These are phyloP conservation scores for Pseudogymnoascus sp. DNA, from an alignment of 2,329 filamentous ascomycete genomes.

Conservation along the genomic window DNA sequence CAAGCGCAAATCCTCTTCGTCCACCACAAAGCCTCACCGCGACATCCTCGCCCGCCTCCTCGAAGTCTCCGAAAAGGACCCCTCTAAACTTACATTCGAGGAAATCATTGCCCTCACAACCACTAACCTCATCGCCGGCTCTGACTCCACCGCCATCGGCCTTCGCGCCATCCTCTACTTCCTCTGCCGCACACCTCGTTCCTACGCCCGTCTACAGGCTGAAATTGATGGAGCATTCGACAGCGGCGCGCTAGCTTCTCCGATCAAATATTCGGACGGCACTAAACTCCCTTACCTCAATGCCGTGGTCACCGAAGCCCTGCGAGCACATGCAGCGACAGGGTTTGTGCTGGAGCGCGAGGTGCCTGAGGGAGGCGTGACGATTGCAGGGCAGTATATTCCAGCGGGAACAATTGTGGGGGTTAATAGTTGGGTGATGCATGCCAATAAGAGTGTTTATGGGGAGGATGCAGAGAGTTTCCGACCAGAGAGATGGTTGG, in stretches of 20 bases:
- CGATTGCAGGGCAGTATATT: conserved; percentile 23
- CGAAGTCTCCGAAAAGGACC: conserved; percentile 10
- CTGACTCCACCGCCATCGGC: conserved; percentile 38
- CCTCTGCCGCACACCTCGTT: conserved; percentile 28
- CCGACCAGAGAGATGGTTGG: conserved; percentile 36
- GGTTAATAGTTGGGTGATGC: conserved; percentile 31
- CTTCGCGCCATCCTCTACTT: conserved; percentile 36
- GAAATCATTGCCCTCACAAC: conserved; percentile 2
- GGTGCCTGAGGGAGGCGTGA: conserved; percentile 26
- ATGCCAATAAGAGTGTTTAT: conserved; percentile 28
- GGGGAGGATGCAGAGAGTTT: conserved; percentile 32
- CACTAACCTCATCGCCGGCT: conserved; percentile 21
- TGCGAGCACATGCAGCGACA: conserved; percentile 37
- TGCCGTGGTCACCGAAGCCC: conserved; percentile 39
- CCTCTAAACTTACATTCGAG: not conserved
- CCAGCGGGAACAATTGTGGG: conserved; percentile 27
- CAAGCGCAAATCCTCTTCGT: not conserved
- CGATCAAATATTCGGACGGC: conserved; percentile 19
- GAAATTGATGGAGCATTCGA: conserved; percentile 26
- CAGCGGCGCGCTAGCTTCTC: conserved; percentile 21
- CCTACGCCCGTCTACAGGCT: conserved; percentile 17
- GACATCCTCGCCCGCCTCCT: conserved; percentile 18
- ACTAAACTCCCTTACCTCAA: conserved; percentile 37
- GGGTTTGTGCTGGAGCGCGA: conserved; percentile 37
- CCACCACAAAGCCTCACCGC: not conserved